Percentiles rank a stretch among this genome's conserved stretches.
These are phyloP conservation scores for Saccharomycopsis sp. DNA, from an alignment of 805 yeast species.

Conservation along the genomic window DNA sequence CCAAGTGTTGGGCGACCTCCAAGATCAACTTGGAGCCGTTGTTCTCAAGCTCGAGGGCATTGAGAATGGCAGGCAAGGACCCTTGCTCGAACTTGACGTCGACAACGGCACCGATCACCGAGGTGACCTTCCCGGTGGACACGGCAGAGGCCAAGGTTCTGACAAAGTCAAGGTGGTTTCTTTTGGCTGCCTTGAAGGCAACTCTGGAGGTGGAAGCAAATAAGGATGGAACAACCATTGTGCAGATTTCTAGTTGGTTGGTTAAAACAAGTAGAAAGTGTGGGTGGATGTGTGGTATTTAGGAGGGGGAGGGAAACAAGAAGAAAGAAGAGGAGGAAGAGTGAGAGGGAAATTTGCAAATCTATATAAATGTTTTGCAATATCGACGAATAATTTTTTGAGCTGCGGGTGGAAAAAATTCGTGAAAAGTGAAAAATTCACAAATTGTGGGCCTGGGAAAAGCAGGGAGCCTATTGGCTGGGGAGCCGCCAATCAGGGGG, in stretches of 20 bases:
- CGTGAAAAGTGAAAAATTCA: too few relatives aligned
- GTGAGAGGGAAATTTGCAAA: neutral
- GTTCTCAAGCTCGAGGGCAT: conserved; percentile 86
- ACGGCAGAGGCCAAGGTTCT: conserved; percentile 78
- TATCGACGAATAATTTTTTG: neutral
- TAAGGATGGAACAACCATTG: conserved; percentile 51
- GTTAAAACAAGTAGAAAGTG: neutral
- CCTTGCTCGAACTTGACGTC: conserved; percentile 98
- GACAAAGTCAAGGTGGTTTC: conserved; percentile 60
- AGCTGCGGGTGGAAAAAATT: too few relatives aligned
- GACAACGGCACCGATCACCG: conserved; percentile 98
- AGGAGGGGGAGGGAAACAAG: neutral
- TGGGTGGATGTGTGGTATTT: neutral
- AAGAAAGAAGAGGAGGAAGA: neutral
- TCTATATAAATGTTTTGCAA: neutral
- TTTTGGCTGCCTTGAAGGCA: conserved; percentile 85
- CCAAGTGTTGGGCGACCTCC: conserved; percentile 99
- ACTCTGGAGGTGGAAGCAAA: conserved; percentile 67
- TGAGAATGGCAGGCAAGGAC: conserved; percentile 93
- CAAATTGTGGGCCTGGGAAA: too few relatives aligned
- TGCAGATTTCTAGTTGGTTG: conserved; percentile 17
- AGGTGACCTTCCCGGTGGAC: conserved; percentile 83
- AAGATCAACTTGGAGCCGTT: conserved; percentile 75
- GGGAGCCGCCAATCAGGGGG: too few relatives aligned
- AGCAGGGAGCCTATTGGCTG: too few relatives aligned